Conservation (phyloP, 2,329 filamentous ascomycete species). For the Penicillium olsonii region DNA sequence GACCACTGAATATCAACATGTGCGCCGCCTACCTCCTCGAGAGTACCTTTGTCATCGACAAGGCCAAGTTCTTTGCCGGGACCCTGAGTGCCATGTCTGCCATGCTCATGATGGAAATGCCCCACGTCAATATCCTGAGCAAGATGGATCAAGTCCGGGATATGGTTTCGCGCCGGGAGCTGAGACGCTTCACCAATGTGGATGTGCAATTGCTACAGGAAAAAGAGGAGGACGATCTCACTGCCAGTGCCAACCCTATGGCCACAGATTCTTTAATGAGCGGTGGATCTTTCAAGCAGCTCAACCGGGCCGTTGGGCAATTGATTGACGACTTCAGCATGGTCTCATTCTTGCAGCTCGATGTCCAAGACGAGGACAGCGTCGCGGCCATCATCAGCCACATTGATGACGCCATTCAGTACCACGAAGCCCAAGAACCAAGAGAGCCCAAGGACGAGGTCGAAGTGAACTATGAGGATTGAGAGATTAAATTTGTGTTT, state of each 20-base stretch:
- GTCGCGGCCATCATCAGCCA: constrained; percentile 81
- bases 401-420: constrained; percentile 93
- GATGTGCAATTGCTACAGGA: constrained; percentile 81
- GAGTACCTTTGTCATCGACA: constrained; percentile 91
- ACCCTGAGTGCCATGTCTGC: constrained; percentile 96
- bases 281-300: constrained; percentile 74
- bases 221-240: constrained; percentile 50
- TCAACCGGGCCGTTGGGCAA: constrained; percentile 85
- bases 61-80: constrained; percentile 95
- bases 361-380: constrained; percentile 90
- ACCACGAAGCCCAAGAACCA: constrained; percentile 89
- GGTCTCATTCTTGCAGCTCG: constrained; percentile 90
- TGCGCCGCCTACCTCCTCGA: constrained; percentile 95
- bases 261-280: constrained; percentile 73
- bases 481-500: constrained; percentile 15
- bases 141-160: constrained; percentile 98
- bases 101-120: constrained; percentile 98
- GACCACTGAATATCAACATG: constrained; percentile 82
- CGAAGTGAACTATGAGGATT: constrained; percentile 54
- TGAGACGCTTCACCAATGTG: constrained; percentile 87
- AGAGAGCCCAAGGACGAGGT: constrained; percentile 72
- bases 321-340: constrained; percentile 98
- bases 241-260: constrained; percentile 61
- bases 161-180: constrained; percentile 79
- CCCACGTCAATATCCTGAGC: constrained; percentile 91